phyloP scores from a whole-genome alignment of 1,284 basidiomycete species.

The Somion occarium region DNA sequence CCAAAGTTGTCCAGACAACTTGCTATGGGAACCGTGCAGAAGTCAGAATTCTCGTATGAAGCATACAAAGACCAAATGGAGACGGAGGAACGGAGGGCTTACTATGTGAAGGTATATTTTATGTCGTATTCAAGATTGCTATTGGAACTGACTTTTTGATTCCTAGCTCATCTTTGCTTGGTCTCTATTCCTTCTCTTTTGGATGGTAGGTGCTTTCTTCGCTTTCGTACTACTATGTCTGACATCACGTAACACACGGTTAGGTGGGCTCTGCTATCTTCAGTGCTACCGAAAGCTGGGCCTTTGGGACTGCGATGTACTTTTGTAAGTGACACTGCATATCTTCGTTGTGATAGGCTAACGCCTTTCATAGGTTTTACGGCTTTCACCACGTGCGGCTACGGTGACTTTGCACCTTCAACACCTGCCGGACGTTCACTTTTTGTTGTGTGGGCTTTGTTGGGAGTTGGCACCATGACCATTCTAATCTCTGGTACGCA shows the following conservation, averaged over 20 bases:
- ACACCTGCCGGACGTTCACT: conserved; percentile 70
- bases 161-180: conserved; percentile 37
- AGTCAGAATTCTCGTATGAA: conserved; percentile 17
- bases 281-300: conserved; percentile 44
- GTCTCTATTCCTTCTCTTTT: conserved; percentile 51
- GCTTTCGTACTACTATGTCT: not conserved
- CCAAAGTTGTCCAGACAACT: not conserved
- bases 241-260: not conserved
- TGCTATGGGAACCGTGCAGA: not conserved
- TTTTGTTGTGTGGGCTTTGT: conserved; percentile 78
- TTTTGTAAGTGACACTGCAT: conserved; percentile 51
- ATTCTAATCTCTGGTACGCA: conserved; percentile 65
- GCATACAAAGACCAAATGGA: conserved; percentile 19
- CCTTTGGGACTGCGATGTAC: conserved; percentile 53
- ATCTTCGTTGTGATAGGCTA: not conserved
- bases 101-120: conserved; percentile 38
- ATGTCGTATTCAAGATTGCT: not conserved
- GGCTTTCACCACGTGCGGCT: conserved; percentile 66
- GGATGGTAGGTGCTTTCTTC: conserved; percentile 37
- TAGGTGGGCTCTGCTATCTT: conserved; percentile 57
- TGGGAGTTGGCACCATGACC: conserved; percentile 74
- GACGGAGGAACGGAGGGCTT: conserved; percentile 42
- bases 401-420: conserved; percentile 59
- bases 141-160: too few relatives aligned
- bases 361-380: conserved; percentile 34